These are phyloP conservation scores for Penicillium paxilli DNA, from an alignment of 495 filamentous ascomycete genomes.

Conservation along the genomic window DNA sequence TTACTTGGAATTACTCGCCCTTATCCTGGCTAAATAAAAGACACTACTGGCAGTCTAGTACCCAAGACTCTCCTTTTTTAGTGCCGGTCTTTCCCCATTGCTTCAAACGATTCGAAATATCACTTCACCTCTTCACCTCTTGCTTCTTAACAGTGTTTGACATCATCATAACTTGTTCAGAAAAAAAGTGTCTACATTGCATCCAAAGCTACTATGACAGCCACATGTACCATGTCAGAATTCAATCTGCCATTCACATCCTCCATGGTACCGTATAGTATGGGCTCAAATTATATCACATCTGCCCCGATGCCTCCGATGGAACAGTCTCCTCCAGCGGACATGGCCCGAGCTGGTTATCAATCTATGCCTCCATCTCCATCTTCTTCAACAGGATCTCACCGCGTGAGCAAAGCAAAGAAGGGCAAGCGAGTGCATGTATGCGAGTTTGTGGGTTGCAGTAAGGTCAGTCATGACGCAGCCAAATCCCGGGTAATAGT, in stretches of 20 bases:
- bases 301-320: background rate
- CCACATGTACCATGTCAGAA: slow-evolving; percentile 4
- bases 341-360: background rate
- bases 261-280: background rate
- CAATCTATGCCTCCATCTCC: slow-evolving; percentile 17
- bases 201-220: slow-evolving; percentile 4
- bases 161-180: too few species aligned
- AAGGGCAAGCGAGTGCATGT: slow-evolving; percentile 79
- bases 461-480: slow-evolving; percentile 65
- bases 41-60: background rate
- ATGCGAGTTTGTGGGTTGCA: slow-evolving; percentile 60
- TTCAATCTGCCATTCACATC: background rate
- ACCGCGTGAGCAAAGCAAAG: slow-evolving; percentile 76
- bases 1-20: background rate
- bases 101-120: too few species aligned
- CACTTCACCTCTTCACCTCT: background rate
- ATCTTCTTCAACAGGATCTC: slow-evolving; percentile 63
- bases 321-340: background rate
- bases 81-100: too few species aligned
- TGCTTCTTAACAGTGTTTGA: background rate
- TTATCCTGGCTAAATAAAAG: background rate
- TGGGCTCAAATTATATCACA: slow-evolving; percentile 1
- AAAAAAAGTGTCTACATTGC: too few species aligned
- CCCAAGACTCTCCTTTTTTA: background rate
- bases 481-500: too few species aligned